Base-by-base conservation (phyloP, 257 asterid genomes). In the Apocynum venetum region DNA sequence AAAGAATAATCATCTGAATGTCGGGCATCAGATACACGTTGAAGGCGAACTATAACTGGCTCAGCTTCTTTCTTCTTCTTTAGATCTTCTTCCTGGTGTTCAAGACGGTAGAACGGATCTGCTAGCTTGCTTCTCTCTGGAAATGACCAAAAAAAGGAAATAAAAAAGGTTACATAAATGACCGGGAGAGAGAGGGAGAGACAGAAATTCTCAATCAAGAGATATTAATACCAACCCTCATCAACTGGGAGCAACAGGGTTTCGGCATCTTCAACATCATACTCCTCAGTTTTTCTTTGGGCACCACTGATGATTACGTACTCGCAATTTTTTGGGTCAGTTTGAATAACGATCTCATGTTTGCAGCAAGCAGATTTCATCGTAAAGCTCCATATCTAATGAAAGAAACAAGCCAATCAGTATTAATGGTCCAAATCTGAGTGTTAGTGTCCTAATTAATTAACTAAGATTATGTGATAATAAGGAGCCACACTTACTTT, bases 301-400 rank as follows among this genome's bases (percentile, higher is more conserved):
- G 98, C 97, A 61, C 99, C 99, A 80, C 93, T 93, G 19, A 81
- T 90, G 31, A 93, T 85, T 83, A 93, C 81, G 77, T 96, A 93
- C 80, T 79, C 93, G 53, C 98, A 93, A 66, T 91, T 95, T 71
- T 93, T 91, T 66, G 98, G 98, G 83, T 95, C 98, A 0, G 98
- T 93, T 76, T 95, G 99, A 80, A 95, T 88, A 55, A 93, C 96
- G 72, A 96, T 96, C 84, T 91, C 98, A 75, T 96, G 98, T 67
- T 78, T 73, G 89, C 99, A 96, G 89, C 99, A 96, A 14, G 99
- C 93, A 53, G 98, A 83, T 79, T 93, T 96, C 99, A 93, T 93
- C 13, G 96, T 25, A 83, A 96, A 96, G 87, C 97, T 91, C 98
- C 99, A 96, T 91, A 96, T 96, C 99, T 93, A 87, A 77, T 38